Evolutionary conservation across 2,329 filamentous ascomycete species (phyloP).

Genomic region (Helotiales sp.): DNA sequence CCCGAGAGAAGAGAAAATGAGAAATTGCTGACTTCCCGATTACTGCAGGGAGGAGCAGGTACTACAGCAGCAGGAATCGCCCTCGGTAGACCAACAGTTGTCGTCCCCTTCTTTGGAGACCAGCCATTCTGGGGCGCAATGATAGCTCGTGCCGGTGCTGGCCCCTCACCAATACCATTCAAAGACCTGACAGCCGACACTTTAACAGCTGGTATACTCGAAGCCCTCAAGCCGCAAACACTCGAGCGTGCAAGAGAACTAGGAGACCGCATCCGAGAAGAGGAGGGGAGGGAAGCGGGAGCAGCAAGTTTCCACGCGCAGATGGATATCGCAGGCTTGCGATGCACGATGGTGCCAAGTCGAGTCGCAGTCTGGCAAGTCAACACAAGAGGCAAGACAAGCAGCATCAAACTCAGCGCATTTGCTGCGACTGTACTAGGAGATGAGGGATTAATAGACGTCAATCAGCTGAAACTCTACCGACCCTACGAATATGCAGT

Average conservation of each 20-base stretch:
- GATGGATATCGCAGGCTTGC: constrained; percentile 66
- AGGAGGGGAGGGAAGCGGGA: constrained; percentile 66
- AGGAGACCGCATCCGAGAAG: constrained; percentile 67
- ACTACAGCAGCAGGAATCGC: constrained; percentile 88
- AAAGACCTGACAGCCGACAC: constrained; percentile 69
- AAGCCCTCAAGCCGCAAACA: constrained; percentile 64
- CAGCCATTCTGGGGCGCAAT: constrained; percentile 85
- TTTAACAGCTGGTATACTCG: constrained; percentile 66
- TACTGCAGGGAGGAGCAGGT: constrained; percentile 85
- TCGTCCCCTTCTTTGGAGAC: constrained; percentile 87
- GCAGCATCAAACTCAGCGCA: constrained; percentile 64
- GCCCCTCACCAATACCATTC: constrained; percentile 71
- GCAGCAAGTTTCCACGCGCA: constrained; percentile 74
- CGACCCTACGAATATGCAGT: constrained; percentile 66
- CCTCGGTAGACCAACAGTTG: constrained; percentile 77
- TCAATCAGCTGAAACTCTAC: constrained; percentile 73
- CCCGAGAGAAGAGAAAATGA: too few species aligned
- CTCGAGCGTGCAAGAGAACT: constrained; percentile 54
- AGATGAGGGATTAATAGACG: constrained; percentile 66
- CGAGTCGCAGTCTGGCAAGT: constrained; percentile 77
- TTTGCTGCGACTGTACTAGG: constrained; percentile 74
- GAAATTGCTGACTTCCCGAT: too few species aligned
- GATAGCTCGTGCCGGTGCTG: constrained; percentile 73
- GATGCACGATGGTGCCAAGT: constrained; percentile 71
- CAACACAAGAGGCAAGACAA: constrained; percentile 57